These are phyloP conservation scores for Tetrahymena borealis DNA, from an alignment of 73 alveolate genomes.

Conservation along the genomic window DNA sequence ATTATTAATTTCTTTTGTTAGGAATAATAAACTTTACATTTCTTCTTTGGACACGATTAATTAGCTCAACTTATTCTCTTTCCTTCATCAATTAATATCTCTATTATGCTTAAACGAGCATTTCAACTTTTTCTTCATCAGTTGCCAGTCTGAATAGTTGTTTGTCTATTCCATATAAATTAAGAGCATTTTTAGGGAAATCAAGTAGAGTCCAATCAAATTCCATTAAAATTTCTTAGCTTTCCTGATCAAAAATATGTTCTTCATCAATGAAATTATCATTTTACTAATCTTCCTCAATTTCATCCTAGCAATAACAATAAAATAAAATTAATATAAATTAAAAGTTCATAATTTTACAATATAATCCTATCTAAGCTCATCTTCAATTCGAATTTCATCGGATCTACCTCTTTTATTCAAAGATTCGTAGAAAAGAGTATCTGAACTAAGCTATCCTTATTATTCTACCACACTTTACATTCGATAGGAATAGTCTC, in stretches of 20 bases:
- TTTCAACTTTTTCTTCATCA: background rate
- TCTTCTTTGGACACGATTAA: background rate
- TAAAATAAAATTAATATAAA: background rate
- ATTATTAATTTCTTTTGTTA: background rate
- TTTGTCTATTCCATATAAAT: background rate
- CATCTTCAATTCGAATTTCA: background rate
- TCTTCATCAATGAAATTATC: background rate
- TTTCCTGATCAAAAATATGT: background rate
- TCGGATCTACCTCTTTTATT: background rate
- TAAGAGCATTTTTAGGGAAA: background rate
- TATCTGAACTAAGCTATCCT: background rate
- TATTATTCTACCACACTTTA: background rate
- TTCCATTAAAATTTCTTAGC: background rate
- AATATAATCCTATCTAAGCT: background rate
- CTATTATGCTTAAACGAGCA: background rate
- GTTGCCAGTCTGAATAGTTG: background rate
- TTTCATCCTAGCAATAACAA: background rate
- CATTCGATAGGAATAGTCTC: background rate
- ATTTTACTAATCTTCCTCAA: background rate
- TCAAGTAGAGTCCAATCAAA: background rate
- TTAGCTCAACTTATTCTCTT: background rate
- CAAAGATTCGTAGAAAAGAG: background rate
- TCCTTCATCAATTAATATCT: background rate
- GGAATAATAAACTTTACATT: background rate
- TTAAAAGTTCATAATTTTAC: background rate